Conservation (phyloP, 2,329 filamentous ascomycete species). For the Rutstroemia sp. region DNA sequence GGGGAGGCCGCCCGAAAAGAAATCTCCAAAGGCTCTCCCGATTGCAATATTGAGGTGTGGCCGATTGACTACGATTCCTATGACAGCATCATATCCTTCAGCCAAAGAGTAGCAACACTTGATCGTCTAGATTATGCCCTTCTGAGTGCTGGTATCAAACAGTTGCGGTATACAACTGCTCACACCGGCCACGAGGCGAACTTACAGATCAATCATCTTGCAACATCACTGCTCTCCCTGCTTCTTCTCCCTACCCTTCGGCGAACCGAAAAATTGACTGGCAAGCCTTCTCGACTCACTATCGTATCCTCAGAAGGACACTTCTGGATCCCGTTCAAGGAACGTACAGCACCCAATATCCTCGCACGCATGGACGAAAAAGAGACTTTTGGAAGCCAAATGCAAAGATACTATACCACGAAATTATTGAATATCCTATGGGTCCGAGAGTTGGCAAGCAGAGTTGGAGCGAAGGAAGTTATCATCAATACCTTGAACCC, state of each 20-base stretch:
- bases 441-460: background rate
- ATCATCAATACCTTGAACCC: background rate
- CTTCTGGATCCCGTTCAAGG: slow-evolving; percentile 4
- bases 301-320: slow-evolving; percentile 4
- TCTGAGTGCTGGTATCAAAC: slow-evolving; percentile 2
- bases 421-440: background rate
- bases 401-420: background rate
- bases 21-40: background rate
- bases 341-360: background rate
- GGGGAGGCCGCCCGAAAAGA: slow-evolving; percentile 18
- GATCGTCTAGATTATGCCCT: background rate
- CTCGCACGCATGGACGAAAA: slow-evolving; percentile 4
- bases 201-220: slow-evolving; percentile 1
- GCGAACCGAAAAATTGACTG: background rate
- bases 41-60: slow-evolving; percentile 27
- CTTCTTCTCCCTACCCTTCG: too few species aligned
- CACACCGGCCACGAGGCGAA: background rate
- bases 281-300: background rate
- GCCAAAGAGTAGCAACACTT: background rate
- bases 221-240: slow-evolving; percentile 1
- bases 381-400: background rate
- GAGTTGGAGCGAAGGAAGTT: background rate
- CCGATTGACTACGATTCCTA: slow-evolving; percentile 1
- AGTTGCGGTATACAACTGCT: background rate
- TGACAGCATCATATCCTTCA: slow-evolving; percentile 3